Evolutionary conservation across 345 rosid species (phyloP).

Genomic region (Brassica juncea): DNA sequence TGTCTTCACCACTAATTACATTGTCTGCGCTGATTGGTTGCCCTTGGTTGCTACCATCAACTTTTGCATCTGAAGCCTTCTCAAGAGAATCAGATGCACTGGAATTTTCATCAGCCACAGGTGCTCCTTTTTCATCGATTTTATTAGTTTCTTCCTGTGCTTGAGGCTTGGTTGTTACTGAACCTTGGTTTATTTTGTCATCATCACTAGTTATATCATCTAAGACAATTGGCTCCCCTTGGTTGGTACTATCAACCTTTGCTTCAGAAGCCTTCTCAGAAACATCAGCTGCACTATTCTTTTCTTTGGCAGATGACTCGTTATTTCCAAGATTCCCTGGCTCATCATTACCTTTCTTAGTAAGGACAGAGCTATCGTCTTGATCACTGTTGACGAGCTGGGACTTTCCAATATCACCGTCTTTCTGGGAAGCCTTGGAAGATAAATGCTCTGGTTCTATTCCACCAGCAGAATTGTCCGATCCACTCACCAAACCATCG

Average conservation of each 20-base stretch:
- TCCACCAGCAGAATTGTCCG: conserved; percentile 43
- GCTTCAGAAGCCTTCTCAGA: conserved; percentile 46
- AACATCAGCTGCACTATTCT: conserved; percentile 41
- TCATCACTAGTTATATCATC: conserved; percentile 45
- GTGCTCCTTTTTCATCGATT: conserved; percentile 49
- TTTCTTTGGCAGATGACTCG: conserved; percentile 45
- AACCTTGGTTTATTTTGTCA: conserved; percentile 45
- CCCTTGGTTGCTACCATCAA: conserved; percentile 36
- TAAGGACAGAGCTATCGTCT: conserved; percentile 44
- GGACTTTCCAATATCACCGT: conserved; percentile 44
- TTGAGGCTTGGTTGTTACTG: conserved; percentile 42
- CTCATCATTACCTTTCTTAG: conserved; percentile 44
- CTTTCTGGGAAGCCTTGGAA: conserved; percentile 44
- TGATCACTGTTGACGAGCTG: conserved; percentile 38
- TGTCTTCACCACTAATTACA: conserved; percentile 39
- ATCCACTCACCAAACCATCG: conserved; percentile 45
- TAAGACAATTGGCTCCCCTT: conserved; percentile 42
- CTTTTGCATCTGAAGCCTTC: conserved; percentile 44
- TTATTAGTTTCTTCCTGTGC: conserved; percentile 43
- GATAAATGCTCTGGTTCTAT: conserved; percentile 44
- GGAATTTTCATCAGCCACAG: conserved; percentile 42
- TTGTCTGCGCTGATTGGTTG: conserved; percentile 41
- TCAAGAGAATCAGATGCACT: conserved; percentile 44
- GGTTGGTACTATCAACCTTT: conserved; percentile 37
- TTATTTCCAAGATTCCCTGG: conserved; percentile 45